Evolutionary conservation across 164 flowering plant genomes (phyloP), one percentile per base, ranked within the genome.

Genomic region (Aristolochia fimbriata): DNA sequence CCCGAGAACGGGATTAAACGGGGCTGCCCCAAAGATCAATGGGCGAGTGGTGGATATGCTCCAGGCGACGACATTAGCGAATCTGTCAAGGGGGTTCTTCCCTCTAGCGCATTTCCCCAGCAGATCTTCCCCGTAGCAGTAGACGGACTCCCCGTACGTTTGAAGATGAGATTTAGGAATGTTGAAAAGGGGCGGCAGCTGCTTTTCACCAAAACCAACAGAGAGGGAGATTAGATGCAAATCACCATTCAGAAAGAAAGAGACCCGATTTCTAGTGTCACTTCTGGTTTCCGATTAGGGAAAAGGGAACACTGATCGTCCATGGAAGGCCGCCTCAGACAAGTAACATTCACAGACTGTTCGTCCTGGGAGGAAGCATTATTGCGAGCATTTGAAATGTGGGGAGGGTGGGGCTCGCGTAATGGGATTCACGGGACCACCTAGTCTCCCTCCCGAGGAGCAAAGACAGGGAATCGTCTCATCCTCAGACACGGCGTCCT

Each of bases 121-220:
- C 63, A 85, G 9, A 56, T 87, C 85, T 10, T 64, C 71, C 5
- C 69, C 63, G 22, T 65, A 31, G 58, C 88, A 77, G 55, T 88
- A 92, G 12, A 87, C 82, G 2, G 81, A 62, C 67, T 92, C 98
- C 0, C 96, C 96, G 43, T 73, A 81, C 45, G 81, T 78, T 47
- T 88, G 96, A n/a, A 88, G 86, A 27, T 85, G 88, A 46, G 96
- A 88, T 66, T 88, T 92, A 11, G 98, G 98, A 31, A 85, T 51
- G 71, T 92, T 92, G 77, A 92, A 87, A 1, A 58, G 59, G 9
- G 96, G 91, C 5, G 95, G 82, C 59, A 92, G 71, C 96, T 92
- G 81, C 51, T 71, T 19, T 47, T 58, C 20, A 24, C 37, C 43
- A 7, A 37, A 37, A 37, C 43, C 43, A 37, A 53, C 15, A 62